phyloP scores from a whole-genome alignment of 148 eudicot species.

The Rhododendron ovatum region DNA sequence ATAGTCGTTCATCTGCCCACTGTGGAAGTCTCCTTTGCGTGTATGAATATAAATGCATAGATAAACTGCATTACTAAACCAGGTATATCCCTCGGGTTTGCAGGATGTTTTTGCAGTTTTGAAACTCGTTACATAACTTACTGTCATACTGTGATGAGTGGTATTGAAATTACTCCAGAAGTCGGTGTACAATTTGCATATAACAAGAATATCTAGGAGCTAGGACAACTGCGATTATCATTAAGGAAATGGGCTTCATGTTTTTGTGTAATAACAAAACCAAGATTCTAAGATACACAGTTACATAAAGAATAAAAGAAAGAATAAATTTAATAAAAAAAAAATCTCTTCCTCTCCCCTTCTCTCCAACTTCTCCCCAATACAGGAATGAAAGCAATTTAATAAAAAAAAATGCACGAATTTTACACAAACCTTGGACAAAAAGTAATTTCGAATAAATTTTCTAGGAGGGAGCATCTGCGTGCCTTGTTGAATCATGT shows the following conservation, averaged over 20 bases:
- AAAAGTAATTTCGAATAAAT: neutral
- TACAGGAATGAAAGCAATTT: neutral
- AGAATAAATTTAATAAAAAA: neutral
- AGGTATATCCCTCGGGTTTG: neutral
- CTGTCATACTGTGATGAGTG: neutral
- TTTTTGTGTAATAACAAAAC: neutral
- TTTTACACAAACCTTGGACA: slow-evolving; percentile 12
- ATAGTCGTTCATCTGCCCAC: neutral
- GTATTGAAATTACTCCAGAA: neutral
- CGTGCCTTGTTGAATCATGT: neutral
- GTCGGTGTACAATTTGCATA: neutral
- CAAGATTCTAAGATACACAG: neutral
- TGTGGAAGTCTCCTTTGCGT: neutral
- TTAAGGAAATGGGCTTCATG: neutral
- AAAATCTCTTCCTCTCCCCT: too few relatives aligned
- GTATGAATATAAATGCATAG: neutral
- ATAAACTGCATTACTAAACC: neutral
- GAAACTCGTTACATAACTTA: neutral
- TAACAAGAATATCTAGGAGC: neutral
- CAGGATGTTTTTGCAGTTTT: neutral
- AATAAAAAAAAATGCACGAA: neutral
- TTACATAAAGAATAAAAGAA: neutral
- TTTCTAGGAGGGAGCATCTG: neutral
- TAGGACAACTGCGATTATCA: neutral
- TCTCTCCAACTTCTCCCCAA: too few relatives aligned